Evolutionary conservation across 306 rosid species (phyloP).

Genomic region (Prunus padus): DNA sequence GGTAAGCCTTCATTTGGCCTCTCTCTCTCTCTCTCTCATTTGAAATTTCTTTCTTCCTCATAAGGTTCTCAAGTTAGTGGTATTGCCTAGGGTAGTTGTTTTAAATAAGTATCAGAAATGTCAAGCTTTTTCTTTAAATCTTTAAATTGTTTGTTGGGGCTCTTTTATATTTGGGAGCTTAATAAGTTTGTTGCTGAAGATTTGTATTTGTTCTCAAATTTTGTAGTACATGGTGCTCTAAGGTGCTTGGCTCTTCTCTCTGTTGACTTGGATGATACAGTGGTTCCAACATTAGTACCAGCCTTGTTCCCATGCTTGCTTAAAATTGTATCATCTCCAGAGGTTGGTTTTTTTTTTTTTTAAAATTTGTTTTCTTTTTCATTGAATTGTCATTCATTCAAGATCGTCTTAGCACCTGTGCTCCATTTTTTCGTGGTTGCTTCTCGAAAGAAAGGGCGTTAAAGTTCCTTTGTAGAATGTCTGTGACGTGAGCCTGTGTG

Average conservation of each 20-base stretch:
- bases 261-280: conserved; percentile 84
- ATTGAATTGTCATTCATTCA: conserved; percentile 2
- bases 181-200: conserved; percentile 21
- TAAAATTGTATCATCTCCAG: conserved; percentile 73
- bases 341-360: conserved; percentile 42
- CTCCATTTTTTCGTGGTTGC: neutral
- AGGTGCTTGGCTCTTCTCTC: conserved; percentile 88
- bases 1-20: conserved; percentile 38
- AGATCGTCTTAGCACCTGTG: neutral
- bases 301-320: conserved; percentile 82
- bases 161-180: conserved; percentile 17
- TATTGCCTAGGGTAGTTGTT: conserved; percentile 1
- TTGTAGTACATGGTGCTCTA: conserved; percentile 88
- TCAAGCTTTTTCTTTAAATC: too few relatives aligned
- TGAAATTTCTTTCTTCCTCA: neutral
- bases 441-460: neutral
- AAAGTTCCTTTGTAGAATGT: neutral
- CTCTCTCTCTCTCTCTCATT: neutral
- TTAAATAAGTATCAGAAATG: neutral
- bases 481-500: neutral
- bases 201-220: conserved; percentile 13
- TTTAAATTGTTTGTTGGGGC: conserved; percentile 9
- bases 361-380: conserved; percentile 1
- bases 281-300: conserved; percentile 72
- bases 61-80: neutral